Conservation (phyloP, 2,329 filamentous ascomycete species). For the Dendrostoma leiphaemia region DNA sequence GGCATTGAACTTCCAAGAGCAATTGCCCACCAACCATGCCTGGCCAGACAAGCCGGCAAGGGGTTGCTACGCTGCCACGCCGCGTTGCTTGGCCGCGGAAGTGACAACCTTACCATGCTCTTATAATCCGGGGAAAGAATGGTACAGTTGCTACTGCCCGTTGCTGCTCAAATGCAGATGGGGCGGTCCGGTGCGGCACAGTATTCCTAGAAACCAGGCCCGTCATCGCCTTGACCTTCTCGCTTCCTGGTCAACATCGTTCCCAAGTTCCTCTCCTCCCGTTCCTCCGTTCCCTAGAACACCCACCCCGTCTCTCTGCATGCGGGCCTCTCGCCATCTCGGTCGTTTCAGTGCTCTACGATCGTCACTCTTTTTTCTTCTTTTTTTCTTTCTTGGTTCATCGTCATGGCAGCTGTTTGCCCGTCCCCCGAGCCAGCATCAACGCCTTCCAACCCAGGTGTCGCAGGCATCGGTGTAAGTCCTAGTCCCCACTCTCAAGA, state of each 20-base stretch:
- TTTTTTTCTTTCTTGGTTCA: no score
- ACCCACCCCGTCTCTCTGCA: not conserved
- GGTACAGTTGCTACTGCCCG: not conserved
- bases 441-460: conserved; percentile 9
- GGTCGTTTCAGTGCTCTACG: not conserved
- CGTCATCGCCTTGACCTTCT: not conserved
- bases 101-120: not conserved
- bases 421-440: not conserved
- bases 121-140: not conserved
- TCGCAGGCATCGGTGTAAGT: conserved; percentile 16
- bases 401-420: not conserved
- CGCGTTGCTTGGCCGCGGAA: not conserved
- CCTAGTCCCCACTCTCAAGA: no score
- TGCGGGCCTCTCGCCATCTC: not conserved
- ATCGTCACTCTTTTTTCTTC: not conserved
- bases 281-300: not conserved
- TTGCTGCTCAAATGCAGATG: not conserved
- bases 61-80: not conserved
- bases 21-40: not conserved
- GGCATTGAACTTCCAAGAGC: not conserved
- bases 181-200: no score
- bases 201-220: not conserved
- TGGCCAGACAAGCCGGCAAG: not conserved
- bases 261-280: not conserved
- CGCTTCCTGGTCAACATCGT: not conserved